Evolutionary conservation across 495 filamentous ascomycete species (phyloP).

Genomic region (Parathielavia appendiculata): DNA sequence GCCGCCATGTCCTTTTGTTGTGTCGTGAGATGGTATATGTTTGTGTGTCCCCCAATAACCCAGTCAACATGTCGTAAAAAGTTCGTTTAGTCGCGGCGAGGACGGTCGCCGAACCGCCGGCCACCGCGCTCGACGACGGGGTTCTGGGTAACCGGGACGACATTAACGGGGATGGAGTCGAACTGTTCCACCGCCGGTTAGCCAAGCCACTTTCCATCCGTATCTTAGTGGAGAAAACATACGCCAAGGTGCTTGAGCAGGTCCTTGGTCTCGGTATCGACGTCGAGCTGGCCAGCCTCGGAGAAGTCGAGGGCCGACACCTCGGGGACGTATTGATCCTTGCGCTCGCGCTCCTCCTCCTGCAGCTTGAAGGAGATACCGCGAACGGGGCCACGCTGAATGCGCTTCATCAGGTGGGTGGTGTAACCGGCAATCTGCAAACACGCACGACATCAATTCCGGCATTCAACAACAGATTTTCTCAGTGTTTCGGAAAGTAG

Average conservation of each 20-base stretch:
- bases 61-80: constrained; percentile 10
- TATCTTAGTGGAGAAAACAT: constrained; percentile 44
- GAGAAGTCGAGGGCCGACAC: constrained; percentile 96
- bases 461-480: background rate
- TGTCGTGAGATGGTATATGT: constrained; percentile 18
- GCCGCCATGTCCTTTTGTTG: constrained; percentile 13
- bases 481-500: background rate
- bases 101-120: constrained; percentile 45
- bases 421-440: constrained; percentile 96
- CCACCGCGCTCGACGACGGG: constrained; percentile 75
- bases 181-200: constrained; percentile 56
- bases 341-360: constrained; percentile 99
- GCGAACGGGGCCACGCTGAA: constrained; percentile 96
- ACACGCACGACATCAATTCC: constrained; percentile 9
- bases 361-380: constrained; percentile 99
- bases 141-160: constrained; percentile 81
- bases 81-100: constrained; percentile 41
- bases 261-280: constrained; percentile 96
- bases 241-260: constrained; percentile 96
- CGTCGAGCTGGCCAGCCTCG: constrained; percentile 87
- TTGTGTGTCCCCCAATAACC: constrained; percentile 17
- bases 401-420: constrained; percentile 96
- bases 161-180: constrained; percentile 93
- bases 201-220: constrained; percentile 2
- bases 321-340: constrained; percentile 99